These are phyloP conservation scores for Jimgerdemannia lactiflua DNA, from an alignment of 192 early-diverging fungal species.

Conservation along the genomic window DNA sequence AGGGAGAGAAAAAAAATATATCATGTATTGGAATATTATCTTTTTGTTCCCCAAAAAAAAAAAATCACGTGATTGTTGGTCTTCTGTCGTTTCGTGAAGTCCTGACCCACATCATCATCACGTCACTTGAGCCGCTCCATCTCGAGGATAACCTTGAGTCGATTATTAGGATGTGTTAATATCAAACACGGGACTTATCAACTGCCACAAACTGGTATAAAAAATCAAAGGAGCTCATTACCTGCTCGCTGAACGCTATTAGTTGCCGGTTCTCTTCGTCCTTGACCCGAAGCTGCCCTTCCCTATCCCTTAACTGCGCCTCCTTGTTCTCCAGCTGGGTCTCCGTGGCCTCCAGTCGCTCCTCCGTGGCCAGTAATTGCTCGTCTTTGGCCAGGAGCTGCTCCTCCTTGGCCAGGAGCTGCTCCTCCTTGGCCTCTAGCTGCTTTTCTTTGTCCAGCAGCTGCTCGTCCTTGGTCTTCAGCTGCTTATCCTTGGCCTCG, in stretches of 20 bases:
- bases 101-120: not conserved
- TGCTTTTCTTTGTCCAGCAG: constrained; percentile 16
- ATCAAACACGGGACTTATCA: not conserved
- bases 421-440: constrained; percentile 19
- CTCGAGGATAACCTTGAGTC: not conserved
- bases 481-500: constrained; percentile 22
- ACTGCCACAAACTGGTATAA: no score
- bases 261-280: constrained; percentile 7
- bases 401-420: constrained; percentile 14
- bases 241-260: constrained; percentile 1
- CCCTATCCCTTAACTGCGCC: not conserved
- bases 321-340: not conserved
- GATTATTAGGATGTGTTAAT: not conserved
- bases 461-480: constrained; percentile 15
- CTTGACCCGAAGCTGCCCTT: constrained; percentile 15
- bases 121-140: not conserved
- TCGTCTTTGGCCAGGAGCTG: constrained; percentile 15
- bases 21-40: no score
- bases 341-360: not conserved
- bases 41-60: no score
- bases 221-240: not conserved
- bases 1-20: no score
- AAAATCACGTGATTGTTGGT: no score
- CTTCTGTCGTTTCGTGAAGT: no score
- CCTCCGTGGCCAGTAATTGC: constrained; percentile 14